These are phyloP conservation scores for Pleomassaria siparia DNA, from an alignment of 2,329 filamentous ascomycete genomes.

Conservation along the genomic window DNA sequence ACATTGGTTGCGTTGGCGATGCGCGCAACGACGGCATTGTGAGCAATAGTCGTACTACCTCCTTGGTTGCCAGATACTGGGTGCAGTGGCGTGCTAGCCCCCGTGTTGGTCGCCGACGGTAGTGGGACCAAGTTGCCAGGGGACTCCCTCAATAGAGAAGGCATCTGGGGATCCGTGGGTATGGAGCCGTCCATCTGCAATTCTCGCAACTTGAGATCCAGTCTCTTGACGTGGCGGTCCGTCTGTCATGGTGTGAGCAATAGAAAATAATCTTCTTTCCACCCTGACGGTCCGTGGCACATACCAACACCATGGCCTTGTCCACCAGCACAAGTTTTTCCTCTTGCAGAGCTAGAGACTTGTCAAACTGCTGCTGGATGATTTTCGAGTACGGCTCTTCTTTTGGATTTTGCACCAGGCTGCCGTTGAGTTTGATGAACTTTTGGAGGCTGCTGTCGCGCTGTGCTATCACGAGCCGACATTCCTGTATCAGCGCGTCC, in stretches of 20 bases:
- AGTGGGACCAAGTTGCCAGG: slow-evolving; percentile 54
- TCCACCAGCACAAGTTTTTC: slow-evolving; percentile 73
- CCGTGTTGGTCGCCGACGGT: slow-evolving; percentile 47
- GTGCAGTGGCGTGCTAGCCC: slow-evolving; percentile 54
- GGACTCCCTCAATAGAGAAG: slow-evolving; percentile 57
- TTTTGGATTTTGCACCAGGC: slow-evolving; percentile 72
- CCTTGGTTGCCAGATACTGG: slow-evolving; percentile 58
- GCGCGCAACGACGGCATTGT: slow-evolving; percentile 51
- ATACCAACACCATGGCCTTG: slow-evolving; percentile 65
- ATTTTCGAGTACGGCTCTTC: slow-evolving; percentile 68
- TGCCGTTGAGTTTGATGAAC: slow-evolving; percentile 76
- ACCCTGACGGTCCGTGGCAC: slow-evolving; percentile 8
- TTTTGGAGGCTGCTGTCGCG: slow-evolving; percentile 77
- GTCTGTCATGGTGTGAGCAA: slow-evolving; percentile 41
- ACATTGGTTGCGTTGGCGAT: slow-evolving; percentile 42
- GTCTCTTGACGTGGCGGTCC: slow-evolving; percentile 63
- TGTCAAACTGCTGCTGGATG: slow-evolving; percentile 68
- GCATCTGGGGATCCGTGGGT: slow-evolving; percentile 59
- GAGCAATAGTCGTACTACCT: slow-evolving; percentile 54
- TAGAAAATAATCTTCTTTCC: background rate
- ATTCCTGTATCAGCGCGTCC: slow-evolving; percentile 70
- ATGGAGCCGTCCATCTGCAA: slow-evolving; percentile 61
- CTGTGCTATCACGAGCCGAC: slow-evolving; percentile 68
- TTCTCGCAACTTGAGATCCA: slow-evolving; percentile 64
- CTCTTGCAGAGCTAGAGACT: slow-evolving; percentile 69